A percentile compares a stretch with the other conserved stretches of the same genome.
These are phyloP conservation scores for Bipolaris cookei DNA, from an alignment of 2,329 filamentous ascomycete species.

Conservation along the genomic window DNA sequence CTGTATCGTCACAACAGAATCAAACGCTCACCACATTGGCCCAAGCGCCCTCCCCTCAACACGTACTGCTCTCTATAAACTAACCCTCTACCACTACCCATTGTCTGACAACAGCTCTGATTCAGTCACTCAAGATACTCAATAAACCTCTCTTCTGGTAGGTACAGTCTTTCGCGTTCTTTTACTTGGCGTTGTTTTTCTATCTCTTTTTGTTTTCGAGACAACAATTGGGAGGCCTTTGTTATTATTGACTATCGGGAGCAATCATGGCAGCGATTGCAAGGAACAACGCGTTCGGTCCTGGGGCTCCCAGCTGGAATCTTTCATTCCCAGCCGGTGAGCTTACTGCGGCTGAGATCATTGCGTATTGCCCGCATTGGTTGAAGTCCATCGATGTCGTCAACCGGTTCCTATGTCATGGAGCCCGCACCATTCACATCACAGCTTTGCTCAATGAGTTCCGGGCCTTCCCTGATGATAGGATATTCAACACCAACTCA, in stretches of 20 bases:
- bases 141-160: background rate
- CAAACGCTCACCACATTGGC: too few species aligned
- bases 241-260: background rate
- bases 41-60: too few species aligned
- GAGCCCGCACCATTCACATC: constrained; percentile 18
- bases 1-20: too few species aligned
- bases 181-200: background rate
- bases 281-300: constrained; percentile 33
- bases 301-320: constrained; percentile 27
- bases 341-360: constrained; percentile 34
- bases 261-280: constrained; percentile 17
- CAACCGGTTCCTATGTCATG: constrained; percentile 31
- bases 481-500: constrained; percentile 18
- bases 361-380: constrained; percentile 35
- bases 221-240: background rate
- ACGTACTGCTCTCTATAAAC: too few species aligned
- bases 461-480: constrained; percentile 11
- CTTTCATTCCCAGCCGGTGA: constrained; percentile 34
- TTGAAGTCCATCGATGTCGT: constrained; percentile 35
- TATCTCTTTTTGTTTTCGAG: background rate
- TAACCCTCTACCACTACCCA: background rate
- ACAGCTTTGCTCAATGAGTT: constrained; percentile 26
- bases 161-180: background rate
- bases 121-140: background rate
- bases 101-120: background rate